Evolutionary conservation across 2,329 filamentous ascomycete species (phyloP), one percentile per base, ranked within the genome.

Genomic region (Curvularia sp.): DNA sequence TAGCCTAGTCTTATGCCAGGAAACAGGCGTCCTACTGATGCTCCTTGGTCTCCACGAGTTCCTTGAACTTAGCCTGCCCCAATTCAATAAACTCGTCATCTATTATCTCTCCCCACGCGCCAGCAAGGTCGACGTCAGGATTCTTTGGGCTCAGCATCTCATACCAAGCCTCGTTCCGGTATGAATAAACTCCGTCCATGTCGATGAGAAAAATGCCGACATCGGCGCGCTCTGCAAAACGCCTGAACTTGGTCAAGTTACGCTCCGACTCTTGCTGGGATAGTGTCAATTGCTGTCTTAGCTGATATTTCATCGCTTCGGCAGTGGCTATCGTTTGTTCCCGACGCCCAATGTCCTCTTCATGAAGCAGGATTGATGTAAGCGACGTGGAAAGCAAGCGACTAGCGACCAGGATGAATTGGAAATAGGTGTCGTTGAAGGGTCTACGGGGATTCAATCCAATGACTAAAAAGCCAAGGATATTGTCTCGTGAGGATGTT

Each of bases 191-290:
- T 2, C 79, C 78, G n/a, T 73, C 58, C 13, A 70, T 58, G 12
- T 72, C 70, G 36, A 78, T 69, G 25, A 78, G 73, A 54, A 78
- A 80, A 52, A 81, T 81, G 1, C 74, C 79, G 6, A 79, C 68
- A 3, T 78, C 77, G 5, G 76, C 69, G 3, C 74, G 65, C 41
- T 77, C 73, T 3, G 78, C 77, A 63, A 81, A 77, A 5, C 76
- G 66, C 30, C 74, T 70, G 46, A 81, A 80, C 25, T 71, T 71
- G 48, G 69, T 67, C 32, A 72, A 62, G 18, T 66, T 72, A 4
- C 65, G 55, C 15, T 74, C 71, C 6, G 75, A 69, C 46, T 79
- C 78, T 25, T 69, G 57, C 15, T 69, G 61, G 2, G 64, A 66
- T 12, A 68, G 74, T 2, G 72, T 63, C 10, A 77, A 54, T 19